Base-by-base conservation (phyloP, 306 rosid species). In the Begonia masoniana region DNA sequence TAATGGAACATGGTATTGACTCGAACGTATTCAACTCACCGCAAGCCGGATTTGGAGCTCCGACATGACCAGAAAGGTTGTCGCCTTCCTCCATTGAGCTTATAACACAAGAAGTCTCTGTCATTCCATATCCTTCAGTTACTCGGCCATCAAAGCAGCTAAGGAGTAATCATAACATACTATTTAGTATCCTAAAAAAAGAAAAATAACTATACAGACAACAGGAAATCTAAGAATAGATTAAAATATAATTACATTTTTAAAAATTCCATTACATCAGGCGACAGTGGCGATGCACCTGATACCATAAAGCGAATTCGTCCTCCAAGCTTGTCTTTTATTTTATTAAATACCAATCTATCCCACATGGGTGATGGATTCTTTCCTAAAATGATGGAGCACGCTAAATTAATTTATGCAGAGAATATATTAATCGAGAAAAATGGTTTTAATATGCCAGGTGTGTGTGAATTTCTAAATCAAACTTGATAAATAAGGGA, bases 271-370 rank as follows among this genome's bases (percentile, higher is more conserved):
- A 92, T 67, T 59, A 92, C 67, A 77, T 87, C 99, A 13, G 99
- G 85, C 47, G 99, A 92, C 79, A 92, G 72, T 14, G 99, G 99
- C 50, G 99, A 92, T 66, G 99, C 99, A 62, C 99, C 99, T 50
- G 99, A 87, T 52, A 47, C 70, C 81, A 92, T 73, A 15, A 87
- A 51, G 54, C 99, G 99, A 69, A 92, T 93, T 51, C 96, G 78
- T 51, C 99, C 99, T 72, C 99, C 99, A 52, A 92, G 81, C 78
- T 62, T 92, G 51, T 69, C 99, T 73, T 78, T 92, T 74, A 92
- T 92, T 75, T 92, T 92, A 51, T 81, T 87, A 78, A 92, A 92
- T 58, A 92, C 96, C 73, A 92, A 78, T 73, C 75, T 81, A 72
- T 92, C 99, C 99, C 99, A 92, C 50, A 92, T 77, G 17, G 99